Conservation (phyloP, 164 flowering plant species). For the Aristolochia fimbriata region DNA sequence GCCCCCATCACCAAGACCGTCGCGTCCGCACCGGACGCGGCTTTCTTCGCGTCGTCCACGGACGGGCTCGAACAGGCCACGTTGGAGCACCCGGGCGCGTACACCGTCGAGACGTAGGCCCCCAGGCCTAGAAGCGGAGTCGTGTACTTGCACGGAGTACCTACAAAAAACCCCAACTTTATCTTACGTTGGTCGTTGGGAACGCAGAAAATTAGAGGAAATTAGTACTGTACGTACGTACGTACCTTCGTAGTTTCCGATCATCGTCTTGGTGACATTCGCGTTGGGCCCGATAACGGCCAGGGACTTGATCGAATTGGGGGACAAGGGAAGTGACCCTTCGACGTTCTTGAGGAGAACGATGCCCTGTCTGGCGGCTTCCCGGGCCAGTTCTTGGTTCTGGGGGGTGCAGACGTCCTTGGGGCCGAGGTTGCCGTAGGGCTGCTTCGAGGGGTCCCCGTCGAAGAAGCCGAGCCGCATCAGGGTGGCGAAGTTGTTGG, state of each 20-base stretch:
- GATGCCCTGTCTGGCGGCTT: conserved; percentile 90
- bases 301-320: conserved; percentile 47
- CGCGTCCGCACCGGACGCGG: conserved; percentile 74
- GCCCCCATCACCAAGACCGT: conserved; percentile 71
- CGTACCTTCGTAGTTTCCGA: conserved; percentile 82
- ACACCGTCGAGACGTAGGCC: conserved; percentile 34
- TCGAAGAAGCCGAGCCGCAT: conserved; percentile 89
- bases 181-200: too few species aligned
- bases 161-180: conserved; percentile 24
- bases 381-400: conserved; percentile 64
- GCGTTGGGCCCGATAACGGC: conserved; percentile 96
- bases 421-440: conserved; percentile 62
- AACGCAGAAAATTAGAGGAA: too few species aligned
- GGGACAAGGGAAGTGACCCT: conserved; percentile 56
- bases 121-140: conserved; percentile 74
- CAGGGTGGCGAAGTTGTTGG: conserved; percentile 57
- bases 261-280: conserved; percentile 83
- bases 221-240: too few species aligned
- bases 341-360: conserved; percentile 70
- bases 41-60: conserved; percentile 43
- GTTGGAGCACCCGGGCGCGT: conserved; percentile 50
- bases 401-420: conserved; percentile 63
- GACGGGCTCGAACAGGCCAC: conserved; percentile 45
- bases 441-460: conserved; percentile 59
- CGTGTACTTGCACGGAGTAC: conserved; percentile 77